Evolutionary conservation across 2,329 filamentous ascomycete genomes (phyloP), one percentile per base, ranked within the genome.

Genomic region (Phialophora macrospora): DNA sequence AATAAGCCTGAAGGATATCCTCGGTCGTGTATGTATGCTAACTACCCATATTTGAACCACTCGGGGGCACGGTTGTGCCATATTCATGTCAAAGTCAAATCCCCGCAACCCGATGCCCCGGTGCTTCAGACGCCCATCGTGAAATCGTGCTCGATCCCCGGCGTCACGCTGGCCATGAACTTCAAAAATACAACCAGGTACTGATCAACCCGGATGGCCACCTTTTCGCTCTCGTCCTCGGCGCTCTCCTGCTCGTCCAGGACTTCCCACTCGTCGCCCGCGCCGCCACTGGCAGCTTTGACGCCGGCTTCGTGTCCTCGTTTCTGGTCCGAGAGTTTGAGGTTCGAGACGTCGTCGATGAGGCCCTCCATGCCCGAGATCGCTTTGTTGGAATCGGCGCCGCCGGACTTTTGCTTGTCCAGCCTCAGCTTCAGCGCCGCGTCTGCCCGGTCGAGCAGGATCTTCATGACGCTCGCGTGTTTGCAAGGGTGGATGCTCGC

Each of bases 401-500:
- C 82, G 24, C 22, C 86, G 78, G 85, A 82, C 74, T 86, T 88
- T 65, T 95, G 83, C 83, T 93, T 96, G 73, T 94, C 90, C 52
- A 92, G 85, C 24, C 94, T 88, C 61, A 96, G 86, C 77, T 97
- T 96, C 61, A 98, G 84, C 0, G 94, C 94, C 24, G 92, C 92
- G 76, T 99, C 94, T 55, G 95, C 95, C 41, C 95, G 92, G 78
- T 98, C 95, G 46, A 99, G 89, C 4, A 99, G 87, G 24, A 92
- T 92, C 81, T 98, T 99, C 95, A 99, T 99, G 72, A 99, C 95
- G 30, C 90, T 90, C 9, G 95, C 95, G 77, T 99, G 95, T 77
- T 95, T 96, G 86, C 95, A 99, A 3, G 95, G 95, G 75, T 99
- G 95, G 14, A 99, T 91, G 34, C 90, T 95, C 38, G 94, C 95